Evolutionary conservation across 1,284 basidiomycete species (phyloP).

Genomic region (Neotropicomus parvogracilis): DNA sequence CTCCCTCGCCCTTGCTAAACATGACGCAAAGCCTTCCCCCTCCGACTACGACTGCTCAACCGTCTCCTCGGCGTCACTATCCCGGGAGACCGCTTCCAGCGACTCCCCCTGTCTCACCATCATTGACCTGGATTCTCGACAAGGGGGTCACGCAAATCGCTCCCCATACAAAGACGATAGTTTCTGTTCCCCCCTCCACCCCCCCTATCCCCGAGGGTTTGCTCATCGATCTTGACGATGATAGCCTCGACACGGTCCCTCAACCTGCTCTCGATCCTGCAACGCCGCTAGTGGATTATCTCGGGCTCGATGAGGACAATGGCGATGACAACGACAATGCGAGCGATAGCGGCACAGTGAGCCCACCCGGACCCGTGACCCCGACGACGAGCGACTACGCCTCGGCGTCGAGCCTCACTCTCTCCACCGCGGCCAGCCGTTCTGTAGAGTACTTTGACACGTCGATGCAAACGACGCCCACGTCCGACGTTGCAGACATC

Average conservation of each 20-base stretch:
- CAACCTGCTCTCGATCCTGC: constrained; percentile 7
- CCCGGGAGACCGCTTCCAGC: constrained; percentile 34
- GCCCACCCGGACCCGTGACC: constrained; percentile 33
- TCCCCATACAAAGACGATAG: constrained; percentile 17
- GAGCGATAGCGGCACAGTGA: constrained; percentile 33
- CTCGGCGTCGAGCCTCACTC: constrained; percentile 29
- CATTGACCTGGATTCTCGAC: constrained; percentile 34
- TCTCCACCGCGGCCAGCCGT: constrained; percentile 25
- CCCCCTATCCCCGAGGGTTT: constrained; percentile 33
- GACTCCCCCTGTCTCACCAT: constrained; percentile 33
- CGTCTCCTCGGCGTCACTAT: constrained; percentile 31
- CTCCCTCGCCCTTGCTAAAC: constrained; percentile 25
- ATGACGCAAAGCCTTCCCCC: constrained; percentile 28
- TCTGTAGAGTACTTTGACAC: constrained; percentile 29
- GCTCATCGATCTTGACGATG: constrained; percentile 33
- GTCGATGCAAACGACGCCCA: constrained; percentile 24
- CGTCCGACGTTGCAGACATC: constrained; percentile 26
- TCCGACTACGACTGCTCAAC: constrained; percentile 6
- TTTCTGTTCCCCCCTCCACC: constrained; percentile 23
- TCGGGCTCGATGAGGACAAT: constrained; percentile 22
- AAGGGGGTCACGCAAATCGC: constrained; percentile 16
- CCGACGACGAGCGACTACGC: constrained; percentile 28
- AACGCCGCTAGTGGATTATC: constrained; percentile 21
- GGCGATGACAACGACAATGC: constrained; percentile 21
- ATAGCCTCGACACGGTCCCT: constrained; percentile 25